These are phyloP conservation scores for Prorocentrum cordatum DNA, from an alignment of 169 alveolate species.

Conservation along the genomic window DNA sequence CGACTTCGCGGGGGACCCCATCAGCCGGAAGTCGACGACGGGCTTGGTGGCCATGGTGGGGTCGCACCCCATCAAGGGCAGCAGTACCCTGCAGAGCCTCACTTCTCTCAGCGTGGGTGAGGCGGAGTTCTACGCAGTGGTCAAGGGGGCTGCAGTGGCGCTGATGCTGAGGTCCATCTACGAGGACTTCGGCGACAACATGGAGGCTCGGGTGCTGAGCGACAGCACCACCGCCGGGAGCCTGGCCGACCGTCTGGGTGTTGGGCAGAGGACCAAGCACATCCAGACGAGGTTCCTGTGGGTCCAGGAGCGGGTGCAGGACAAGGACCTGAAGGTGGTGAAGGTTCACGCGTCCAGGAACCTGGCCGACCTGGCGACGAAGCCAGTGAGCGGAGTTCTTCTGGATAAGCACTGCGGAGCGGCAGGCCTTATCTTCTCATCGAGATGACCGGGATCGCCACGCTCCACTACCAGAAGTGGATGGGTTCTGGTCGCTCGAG, in stretches of 20 bases:
- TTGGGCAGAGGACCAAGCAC: neutral
- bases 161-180: neutral
- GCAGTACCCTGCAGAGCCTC: neutral
- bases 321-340: neutral
- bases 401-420: neutral
- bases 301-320: neutral
- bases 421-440: too few species aligned
- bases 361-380: neutral
- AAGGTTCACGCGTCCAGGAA: neutral
- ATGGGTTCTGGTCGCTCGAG: too few species aligned
- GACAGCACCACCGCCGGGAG: neutral
- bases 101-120: neutral
- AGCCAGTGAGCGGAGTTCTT: neutral
- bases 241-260: neutral
- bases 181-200: neutral
- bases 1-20: neutral
- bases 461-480: too few species aligned
- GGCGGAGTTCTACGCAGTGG: neutral
- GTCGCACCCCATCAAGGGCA: neutral
- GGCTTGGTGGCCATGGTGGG: neutral
- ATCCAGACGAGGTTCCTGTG: neutral
- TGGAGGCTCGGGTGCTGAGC: neutral
- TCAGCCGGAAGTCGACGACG: neutral
- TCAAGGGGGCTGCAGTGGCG: neutral
- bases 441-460: too few species aligned